phyloP scores from a whole-genome alignment of 805 yeast genomes.

The Wickerhamiella spandovensis region DNA sequence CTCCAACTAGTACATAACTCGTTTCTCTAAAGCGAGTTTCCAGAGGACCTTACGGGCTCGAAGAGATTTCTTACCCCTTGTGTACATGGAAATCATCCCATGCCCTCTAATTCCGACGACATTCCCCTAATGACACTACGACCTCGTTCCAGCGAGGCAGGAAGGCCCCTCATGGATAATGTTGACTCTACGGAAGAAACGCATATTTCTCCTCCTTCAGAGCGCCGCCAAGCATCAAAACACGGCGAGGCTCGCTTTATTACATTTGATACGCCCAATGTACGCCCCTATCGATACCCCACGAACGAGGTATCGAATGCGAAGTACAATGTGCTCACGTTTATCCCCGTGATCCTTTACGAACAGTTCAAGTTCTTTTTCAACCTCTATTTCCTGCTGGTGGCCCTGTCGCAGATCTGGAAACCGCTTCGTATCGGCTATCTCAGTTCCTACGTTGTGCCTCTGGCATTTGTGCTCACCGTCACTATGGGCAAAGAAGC shows the following conservation, averaged over 20 bases:
- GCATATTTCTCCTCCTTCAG: not conserved
- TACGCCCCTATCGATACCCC: conserved; percentile 24
- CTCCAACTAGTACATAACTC: not conserved
- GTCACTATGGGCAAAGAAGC: conserved; percentile 97
- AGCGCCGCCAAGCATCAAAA: not conserved
- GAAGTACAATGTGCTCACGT: conserved; percentile 77
- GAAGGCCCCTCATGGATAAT: not conserved
- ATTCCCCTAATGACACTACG: conserved; percentile 4
- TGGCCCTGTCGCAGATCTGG: conserved; percentile 84
- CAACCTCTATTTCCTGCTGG: conserved; percentile 80
- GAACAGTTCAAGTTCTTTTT: conserved; percentile 96
- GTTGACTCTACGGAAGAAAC: not conserved
- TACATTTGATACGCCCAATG: conserved; percentile 8
- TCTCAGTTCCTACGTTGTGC: conserved; percentile 82
- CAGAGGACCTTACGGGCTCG: no score
- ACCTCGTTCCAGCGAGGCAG: not conserved
- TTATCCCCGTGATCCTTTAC: conserved; percentile 76
- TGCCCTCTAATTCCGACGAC: conserved; percentile 1
- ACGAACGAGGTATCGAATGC: conserved; percentile 87
- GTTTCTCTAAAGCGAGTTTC: no score
- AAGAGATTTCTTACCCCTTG: not conserved
- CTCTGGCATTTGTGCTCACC: conserved; percentile 78
- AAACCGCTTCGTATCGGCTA: conserved; percentile 90
- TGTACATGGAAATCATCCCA: not conserved
- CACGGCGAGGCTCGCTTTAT: conserved; percentile 7